Evolutionary conservation across 345 rosid species (phyloP).

Genomic region (Eucalyptus guilfoylei): DNA sequence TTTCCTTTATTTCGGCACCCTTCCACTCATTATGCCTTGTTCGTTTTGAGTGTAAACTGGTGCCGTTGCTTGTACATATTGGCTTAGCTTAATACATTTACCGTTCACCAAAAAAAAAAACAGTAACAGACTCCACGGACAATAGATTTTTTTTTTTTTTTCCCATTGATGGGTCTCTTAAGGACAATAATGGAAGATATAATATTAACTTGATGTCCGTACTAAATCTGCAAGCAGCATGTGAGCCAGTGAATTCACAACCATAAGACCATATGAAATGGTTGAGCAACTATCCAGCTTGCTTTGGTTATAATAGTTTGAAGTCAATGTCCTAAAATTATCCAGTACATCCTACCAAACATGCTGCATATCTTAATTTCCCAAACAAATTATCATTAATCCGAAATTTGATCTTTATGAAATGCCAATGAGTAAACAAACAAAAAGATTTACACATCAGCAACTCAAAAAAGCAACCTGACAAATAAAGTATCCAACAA

Average conservation of each 20-base stretch:
- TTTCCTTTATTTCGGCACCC: no score
- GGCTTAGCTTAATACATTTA: no score
- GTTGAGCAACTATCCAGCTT: background rate
- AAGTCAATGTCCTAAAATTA: background rate
- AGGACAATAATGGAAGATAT: background rate
- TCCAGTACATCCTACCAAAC: background rate
- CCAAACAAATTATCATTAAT: background rate
- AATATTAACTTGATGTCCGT: background rate
- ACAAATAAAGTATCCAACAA: background rate
- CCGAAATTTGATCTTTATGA: background rate
- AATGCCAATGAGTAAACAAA: background rate
- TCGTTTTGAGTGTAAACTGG: no score
- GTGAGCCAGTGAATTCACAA: background rate
- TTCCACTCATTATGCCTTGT: no score
- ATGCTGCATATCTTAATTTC: background rate
- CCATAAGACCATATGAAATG: background rate
- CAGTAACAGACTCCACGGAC: background rate
- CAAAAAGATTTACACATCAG: background rate
- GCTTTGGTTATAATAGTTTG: background rate
- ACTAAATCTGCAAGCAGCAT: background rate
- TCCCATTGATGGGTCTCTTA: background rate
- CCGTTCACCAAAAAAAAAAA: no score
- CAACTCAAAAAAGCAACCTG: background rate
- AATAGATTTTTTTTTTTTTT: background rate
- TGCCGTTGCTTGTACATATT: no score